Evolutionary conservation across 768 basidiomycete species (phyloP).

Genomic region (Pleurotus platypus): DNA sequence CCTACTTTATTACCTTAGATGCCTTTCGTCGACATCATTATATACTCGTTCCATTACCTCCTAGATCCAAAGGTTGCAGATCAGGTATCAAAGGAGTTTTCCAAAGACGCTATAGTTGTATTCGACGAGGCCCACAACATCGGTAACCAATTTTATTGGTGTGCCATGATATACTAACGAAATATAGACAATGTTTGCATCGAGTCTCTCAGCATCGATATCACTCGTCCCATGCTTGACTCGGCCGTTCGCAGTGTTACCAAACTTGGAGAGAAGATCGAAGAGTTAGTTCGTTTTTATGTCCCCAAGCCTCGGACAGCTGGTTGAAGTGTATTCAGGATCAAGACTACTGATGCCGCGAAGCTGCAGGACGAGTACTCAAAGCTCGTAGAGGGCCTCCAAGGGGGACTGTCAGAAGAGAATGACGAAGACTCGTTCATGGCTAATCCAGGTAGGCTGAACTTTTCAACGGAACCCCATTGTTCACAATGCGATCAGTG

Average conservation of each 20-base stretch:
- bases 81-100: constrained; percentile 96
- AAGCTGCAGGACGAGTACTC: constrained; percentile 97
- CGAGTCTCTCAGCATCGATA: constrained; percentile 94
- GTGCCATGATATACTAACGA: neutral
- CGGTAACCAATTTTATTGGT: constrained; percentile 42
- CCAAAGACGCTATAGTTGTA: constrained; percentile 97
- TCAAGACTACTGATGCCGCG: constrained; percentile 89
- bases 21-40: constrained; percentile 93
- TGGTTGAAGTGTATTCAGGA: constrained; percentile 43
- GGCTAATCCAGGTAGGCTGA: constrained; percentile 76
- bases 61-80: constrained; percentile 99
- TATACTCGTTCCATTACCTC: constrained; percentile 98
- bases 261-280: constrained; percentile 86
- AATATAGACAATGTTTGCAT: constrained; percentile 94
- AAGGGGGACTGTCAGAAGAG: constrained; percentile 61
- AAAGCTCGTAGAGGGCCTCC: constrained; percentile 89
- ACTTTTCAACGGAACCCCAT: neutral
- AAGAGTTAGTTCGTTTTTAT: constrained; percentile 61
- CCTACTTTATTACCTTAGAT: constrained; percentile 47
- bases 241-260: constrained; percentile 86
- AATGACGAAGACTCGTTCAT: constrained; percentile 79
- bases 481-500: constrained; percentile 38
- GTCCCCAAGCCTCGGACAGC: constrained; percentile 3
- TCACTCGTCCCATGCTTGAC: constrained; percentile 97
- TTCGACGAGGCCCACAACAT: constrained; percentile 99